Evolutionary conservation across 345 rosid species (phyloP), one percentile per base, ranked within the genome.

Genomic region (Moricandia moricandioides): DNA sequence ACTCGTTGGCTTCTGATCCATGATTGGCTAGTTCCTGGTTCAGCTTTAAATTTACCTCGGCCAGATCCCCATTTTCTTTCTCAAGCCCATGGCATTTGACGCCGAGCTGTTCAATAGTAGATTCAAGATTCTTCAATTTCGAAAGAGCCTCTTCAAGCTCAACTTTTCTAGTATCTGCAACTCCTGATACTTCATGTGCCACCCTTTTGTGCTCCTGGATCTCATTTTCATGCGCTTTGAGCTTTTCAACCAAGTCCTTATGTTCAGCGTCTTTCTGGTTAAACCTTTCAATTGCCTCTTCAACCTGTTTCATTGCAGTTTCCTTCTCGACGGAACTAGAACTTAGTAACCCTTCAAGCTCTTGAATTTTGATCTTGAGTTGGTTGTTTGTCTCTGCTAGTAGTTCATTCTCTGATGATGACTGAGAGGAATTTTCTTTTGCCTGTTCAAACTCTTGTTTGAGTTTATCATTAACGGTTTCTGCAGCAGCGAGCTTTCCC

Each of bases 1-100:
- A 65, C 67, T 86, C 93, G 70, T 72, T 76, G 75, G 84, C 79
- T 83, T 88, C 85, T 47, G 89, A 79, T 78, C 88, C 92, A 62
- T 86, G 75, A 16, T 55, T 74, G 16, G 97, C 93, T 60, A 92
- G 78, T 76, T 92, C 93, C 81, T 87, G 82, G 60, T 86, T 83
- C 68, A 92, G 86, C 81, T 82, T 88, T 81, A 92, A 71, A 83
- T 96, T 96, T 67, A 86, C 84, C 83, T 83, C 92, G 1, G 97
- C 95, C 69, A 96, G 79, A 29, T 80, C 96, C 64, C 82, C 91
- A 37, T 83, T 89, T 78, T 88, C 96, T 75, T 83, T 89, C 69
- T 91, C 91, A 39, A 85, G 88, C 71, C 80, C 84, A 18, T 76
- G 79, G 27, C 89, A 88, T 79, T 83, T 89, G 59, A 72, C 77